A percentile compares a stretch with the other conserved stretches of the same genome.
Evolutionary conservation across 208 protist species (phyloP).

Genomic region (Jaenimonas drosophilae): DNA sequence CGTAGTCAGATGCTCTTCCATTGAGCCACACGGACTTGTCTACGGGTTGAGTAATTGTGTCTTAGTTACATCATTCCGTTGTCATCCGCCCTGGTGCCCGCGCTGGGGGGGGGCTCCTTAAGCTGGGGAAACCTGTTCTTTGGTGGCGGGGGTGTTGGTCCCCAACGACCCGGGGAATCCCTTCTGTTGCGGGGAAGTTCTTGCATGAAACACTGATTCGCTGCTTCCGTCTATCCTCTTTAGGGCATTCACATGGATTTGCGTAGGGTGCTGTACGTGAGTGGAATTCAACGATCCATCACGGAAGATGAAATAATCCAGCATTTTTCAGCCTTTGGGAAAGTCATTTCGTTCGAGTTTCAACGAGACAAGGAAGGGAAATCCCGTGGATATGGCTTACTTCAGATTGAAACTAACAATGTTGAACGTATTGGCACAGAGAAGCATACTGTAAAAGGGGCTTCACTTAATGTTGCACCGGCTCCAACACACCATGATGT

Average conservation of each 20-base stretch:
- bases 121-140: no score
- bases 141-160: no score
- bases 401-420: conserved; percentile 13
- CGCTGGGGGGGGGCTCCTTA: no score
- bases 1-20: conserved; percentile 39
- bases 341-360: conserved; percentile 9
- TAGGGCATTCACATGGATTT: not conserved
- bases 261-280: conserved; percentile 27
- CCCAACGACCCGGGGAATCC: no score
- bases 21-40: conserved; percentile 29
- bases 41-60: no score
- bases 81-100: no score
- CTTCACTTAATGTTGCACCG: conserved; percentile 11
- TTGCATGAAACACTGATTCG: no score
- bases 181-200: no score
- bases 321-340: conserved; percentile 36
- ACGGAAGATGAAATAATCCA: conserved; percentile 18
- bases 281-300: conserved; percentile 33
- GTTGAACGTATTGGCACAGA: not conserved
- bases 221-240: not conserved
- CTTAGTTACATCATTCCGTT: no score
- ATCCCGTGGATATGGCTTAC: conserved; percentile 56
- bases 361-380: conserved; percentile 29
- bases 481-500: conserved; percentile 1
- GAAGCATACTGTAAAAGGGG: conserved; percentile 9